Evolutionary conservation across 1,139 yeast species (phyloP).

Genomic region (Magnusiomyces tetraspermus): DNA sequence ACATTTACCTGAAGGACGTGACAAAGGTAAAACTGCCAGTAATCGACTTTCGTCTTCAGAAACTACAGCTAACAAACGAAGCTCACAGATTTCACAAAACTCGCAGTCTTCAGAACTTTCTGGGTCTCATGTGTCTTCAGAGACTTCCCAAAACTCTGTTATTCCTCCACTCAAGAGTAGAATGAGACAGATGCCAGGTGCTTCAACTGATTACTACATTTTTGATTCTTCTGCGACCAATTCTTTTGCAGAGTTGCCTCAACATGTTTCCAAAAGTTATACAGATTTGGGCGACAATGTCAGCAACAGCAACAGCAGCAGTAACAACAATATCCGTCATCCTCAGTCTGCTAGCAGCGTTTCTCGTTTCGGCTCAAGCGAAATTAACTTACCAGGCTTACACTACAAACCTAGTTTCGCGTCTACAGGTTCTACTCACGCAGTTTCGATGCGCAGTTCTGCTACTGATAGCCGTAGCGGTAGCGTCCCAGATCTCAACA

Average conservation of each 20-base stretch:
- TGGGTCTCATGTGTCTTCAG: conserved; percentile 5
- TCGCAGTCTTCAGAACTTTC: conserved; percentile 4
- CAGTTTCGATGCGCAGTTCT: no score
- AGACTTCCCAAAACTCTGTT: neutral
- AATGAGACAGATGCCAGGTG: neutral
- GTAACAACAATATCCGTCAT: no score
- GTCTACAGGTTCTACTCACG: neutral
- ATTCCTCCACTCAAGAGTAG: neutral
- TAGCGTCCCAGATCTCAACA: neutral
- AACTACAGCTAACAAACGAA: neutral
- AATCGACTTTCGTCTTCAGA: neutral
- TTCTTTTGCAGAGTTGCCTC: neutral
- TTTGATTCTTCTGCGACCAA: conserved; percentile 1
- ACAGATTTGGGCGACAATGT: neutral
- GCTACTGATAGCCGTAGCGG: no score
- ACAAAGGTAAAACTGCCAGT: neutral
- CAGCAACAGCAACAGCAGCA: no score
- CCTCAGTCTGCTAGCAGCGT: neutral
- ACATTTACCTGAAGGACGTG: neutral
- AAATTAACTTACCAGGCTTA: neutral
- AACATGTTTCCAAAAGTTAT: neutral
- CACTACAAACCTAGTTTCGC: neutral
- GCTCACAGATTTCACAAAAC: neutral
- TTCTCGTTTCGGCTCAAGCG: neutral
- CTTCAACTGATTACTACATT: conserved; percentile 2